Evolutionary conservation across 495 filamentous ascomycete genomes (phyloP), one percentile per base, ranked within the genome.

Genomic region (Tuber microsphaerosporum): DNA sequence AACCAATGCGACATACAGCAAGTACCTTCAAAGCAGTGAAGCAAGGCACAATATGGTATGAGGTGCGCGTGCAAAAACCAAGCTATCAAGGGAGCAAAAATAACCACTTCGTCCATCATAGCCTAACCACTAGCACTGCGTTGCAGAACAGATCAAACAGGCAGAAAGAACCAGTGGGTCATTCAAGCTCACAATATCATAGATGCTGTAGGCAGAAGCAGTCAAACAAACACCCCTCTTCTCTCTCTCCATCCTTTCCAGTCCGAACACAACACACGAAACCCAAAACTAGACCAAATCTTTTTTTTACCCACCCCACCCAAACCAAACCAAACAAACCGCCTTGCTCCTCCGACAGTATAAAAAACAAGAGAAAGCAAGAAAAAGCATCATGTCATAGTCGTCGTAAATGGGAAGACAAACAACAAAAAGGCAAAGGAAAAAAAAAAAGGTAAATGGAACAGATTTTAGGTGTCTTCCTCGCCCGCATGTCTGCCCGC

Each of bases 241-340:
- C 34, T 37, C 34, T 26, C 56, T 16, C 14, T 65, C 56, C 56
- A 34, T 65, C 56, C 26, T 34, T 17, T 14, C 56, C 56, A 65
- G 56, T 17, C 56, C 56, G 34, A 34, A 34, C 56, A 34, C 26
- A 65, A 17, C 12, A 17, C 56, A 34, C 26, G 14, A 31, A 65
- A 61, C n/a, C 51, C 51, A 61, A 61, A 56, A 61, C n/a, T 10
- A 16, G 31, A 61, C 51, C 10, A 61, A 61, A 12, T 61, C 51
- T 31, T 61, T 61, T 61, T 61, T 61, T 61, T 61, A 61, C n/a
- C 51, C 51, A 61, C 31, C 51, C 51, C 51, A 61, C 26, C 51
- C 51, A 26, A 61, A 65, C 56, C n/a, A 65, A 65, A 65, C 56
- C 26, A 31, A 65, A 65, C 48, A n/a, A 56, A 12, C 56, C 56